phyloP scores from a whole-genome alignment of 768 basidiomycete species.

The Suillus ampliporus region DNA sequence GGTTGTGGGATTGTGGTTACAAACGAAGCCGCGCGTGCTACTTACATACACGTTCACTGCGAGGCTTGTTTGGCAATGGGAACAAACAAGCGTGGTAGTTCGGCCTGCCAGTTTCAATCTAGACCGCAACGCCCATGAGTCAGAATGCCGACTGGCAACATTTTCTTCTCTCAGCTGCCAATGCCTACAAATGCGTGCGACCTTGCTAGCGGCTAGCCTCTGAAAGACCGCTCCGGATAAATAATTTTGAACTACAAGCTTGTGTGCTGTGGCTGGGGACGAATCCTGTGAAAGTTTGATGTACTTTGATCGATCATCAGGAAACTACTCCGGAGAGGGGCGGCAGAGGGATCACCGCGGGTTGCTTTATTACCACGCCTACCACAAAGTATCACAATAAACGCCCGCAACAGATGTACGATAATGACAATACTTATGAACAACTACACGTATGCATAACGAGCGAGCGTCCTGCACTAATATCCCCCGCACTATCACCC shows the following conservation, averaged over 20 bases:
- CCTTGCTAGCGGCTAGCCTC: neutral
- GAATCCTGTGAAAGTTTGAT: too few species aligned
- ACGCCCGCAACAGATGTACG: neutral
- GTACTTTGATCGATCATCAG: too few species aligned
- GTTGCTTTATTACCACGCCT: too few species aligned
- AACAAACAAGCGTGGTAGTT: neutral
- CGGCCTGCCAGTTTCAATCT: neutral
- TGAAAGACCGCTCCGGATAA: neutral
- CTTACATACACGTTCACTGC: neutral
- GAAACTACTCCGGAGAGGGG: too few species aligned
- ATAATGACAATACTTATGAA: slow-evolving; percentile 1
- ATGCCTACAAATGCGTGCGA: neutral
- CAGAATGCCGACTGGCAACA: too few species aligned
- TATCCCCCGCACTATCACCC: neutral
- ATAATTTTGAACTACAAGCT: neutral
- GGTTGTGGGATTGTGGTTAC: neutral
- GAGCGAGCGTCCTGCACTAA: slow-evolving; percentile 2
- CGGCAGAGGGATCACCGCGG: too few species aligned
- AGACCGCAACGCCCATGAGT: too few species aligned
- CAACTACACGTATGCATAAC: neutral
- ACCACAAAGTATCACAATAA: too few species aligned
- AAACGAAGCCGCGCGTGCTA: neutral
- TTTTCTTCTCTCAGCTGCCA: too few species aligned
- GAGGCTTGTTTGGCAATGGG: neutral
- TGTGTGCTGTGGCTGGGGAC: neutral